These are phyloP conservation scores for Pseudocercospora fijiensis DNA, from an alignment of 2,329 filamentous ascomycete species.

Conservation along the genomic window DNA sequence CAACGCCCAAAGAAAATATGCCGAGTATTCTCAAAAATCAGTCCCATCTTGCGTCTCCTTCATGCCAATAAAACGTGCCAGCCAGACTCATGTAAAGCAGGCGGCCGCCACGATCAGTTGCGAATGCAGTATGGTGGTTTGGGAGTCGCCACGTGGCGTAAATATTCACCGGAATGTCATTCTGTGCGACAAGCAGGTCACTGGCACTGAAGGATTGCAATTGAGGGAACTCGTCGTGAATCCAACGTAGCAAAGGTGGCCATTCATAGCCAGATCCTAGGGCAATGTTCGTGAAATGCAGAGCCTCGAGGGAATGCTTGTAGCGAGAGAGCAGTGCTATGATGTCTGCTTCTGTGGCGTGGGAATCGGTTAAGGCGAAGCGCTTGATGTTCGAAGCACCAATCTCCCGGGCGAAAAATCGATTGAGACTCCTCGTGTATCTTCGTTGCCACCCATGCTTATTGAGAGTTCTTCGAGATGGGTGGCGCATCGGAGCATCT, in stretches of 20 bases:
- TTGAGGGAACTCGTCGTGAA: background rate
- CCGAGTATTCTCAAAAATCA: too few species aligned
- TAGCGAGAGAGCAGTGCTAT: background rate
- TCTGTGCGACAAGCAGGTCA: background rate
- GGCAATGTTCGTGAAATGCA: background rate
- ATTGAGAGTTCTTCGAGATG: background rate
- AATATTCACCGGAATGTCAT: background rate
- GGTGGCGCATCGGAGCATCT: background rate
- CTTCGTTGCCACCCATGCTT: background rate
- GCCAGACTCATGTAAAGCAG: too few species aligned
- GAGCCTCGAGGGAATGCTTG: background rate
- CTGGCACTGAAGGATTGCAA: background rate
- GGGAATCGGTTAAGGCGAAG: background rate
- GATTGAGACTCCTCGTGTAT: background rate
- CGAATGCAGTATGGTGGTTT: too few species aligned
- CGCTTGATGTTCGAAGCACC: background rate
- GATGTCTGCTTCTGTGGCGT: background rate
- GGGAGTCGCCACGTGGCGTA: too few species aligned
- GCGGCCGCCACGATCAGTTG: too few species aligned
- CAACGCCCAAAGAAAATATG: too few species aligned
- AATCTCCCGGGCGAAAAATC: background rate
- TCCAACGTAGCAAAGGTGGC: background rate
- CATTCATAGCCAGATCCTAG: background rate
- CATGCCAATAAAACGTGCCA: too few species aligned
- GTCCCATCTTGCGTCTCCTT: too few species aligned